Evolutionary conservation across 2,329 filamentous ascomycete species (phyloP).

Genomic region (Penicillium freii): DNA sequence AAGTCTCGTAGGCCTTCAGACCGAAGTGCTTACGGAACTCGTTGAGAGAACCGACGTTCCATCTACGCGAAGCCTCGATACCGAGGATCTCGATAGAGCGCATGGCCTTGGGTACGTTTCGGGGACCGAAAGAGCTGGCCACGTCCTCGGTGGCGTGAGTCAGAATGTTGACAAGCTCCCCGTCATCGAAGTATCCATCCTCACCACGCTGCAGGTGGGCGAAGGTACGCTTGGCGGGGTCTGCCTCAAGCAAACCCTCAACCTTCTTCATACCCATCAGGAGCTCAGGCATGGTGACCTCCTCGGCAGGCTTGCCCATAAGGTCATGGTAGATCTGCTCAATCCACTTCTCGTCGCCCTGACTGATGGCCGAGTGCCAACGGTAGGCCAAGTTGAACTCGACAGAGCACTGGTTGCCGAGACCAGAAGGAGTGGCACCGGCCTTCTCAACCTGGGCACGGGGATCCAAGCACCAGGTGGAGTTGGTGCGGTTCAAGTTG

Average conservation of each 20-base stretch:
- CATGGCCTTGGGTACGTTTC: slow-evolving; percentile 71
- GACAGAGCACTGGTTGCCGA: slow-evolving; percentile 78
- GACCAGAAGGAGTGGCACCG: slow-evolving; percentile 64
- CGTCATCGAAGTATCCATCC: slow-evolving; percentile 70
- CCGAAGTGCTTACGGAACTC: slow-evolving; percentile 83
- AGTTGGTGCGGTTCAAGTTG: slow-evolving; percentile 69
- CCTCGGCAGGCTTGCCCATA: slow-evolving; percentile 58
- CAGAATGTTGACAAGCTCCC: slow-evolving; percentile 71
- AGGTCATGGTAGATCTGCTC: slow-evolving; percentile 64
- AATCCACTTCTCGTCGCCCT: slow-evolving; percentile 78
- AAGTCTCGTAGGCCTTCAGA: slow-evolving; percentile 70
- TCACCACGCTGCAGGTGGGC: slow-evolving; percentile 61
- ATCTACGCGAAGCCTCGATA: slow-evolving; percentile 72
- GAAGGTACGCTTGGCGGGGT: slow-evolving; percentile 69
- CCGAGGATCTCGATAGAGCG: slow-evolving; percentile 75
- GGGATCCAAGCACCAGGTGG: slow-evolving; percentile 78
- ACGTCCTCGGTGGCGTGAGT: slow-evolving; percentile 69
- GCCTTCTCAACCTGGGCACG: slow-evolving; percentile 64
- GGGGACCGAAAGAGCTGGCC: slow-evolving; percentile 63
- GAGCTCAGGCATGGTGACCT: slow-evolving; percentile 61
- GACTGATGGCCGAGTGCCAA: slow-evolving; percentile 78
- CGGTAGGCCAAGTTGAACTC: slow-evolving; percentile 89
- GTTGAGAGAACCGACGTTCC: slow-evolving; percentile 76
- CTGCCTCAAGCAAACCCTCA: slow-evolving; percentile 59
- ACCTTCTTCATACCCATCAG: slow-evolving; percentile 62